Percentiles rank a stretch among this genome's conserved stretches.
Evolutionary conservation across 768 basidiomycete genomes (phyloP).

Genomic region (Lactarius indigo): DNA sequence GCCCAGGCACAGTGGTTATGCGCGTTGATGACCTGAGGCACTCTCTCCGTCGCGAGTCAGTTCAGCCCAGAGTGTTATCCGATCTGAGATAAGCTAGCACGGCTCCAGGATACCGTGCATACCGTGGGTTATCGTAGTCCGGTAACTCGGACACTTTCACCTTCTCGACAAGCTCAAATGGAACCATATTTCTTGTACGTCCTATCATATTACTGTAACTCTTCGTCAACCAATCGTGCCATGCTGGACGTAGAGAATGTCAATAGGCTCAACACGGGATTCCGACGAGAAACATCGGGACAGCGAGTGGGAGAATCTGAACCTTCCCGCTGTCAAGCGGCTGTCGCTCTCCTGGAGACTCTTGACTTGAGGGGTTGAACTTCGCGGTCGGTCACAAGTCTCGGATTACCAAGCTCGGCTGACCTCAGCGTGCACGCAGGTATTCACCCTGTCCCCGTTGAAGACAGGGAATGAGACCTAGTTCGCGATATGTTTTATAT

Average conservation of each 20-base stretch:
- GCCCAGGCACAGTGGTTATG: slow-evolving; percentile 1
- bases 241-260: background rate
- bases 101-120: background rate
- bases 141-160: too few relatives aligned
- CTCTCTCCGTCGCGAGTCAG: background rate
- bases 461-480: slow-evolving; percentile 37
- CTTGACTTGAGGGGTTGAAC: slow-evolving; percentile 34
- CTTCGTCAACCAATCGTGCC: background rate
- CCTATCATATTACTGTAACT: background rate
- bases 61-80: background rate
- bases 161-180: background rate
- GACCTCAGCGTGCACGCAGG: slow-evolving; percentile 24
- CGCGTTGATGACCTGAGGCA: background rate
- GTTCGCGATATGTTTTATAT: slow-evolving; percentile 41
- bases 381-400: slow-evolving; percentile 29
- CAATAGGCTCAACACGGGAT: background rate
- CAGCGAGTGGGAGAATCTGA: background rate
- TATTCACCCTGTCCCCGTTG: slow-evolving; percentile 35
- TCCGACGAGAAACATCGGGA: background rate
- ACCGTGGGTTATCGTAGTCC: too few relatives aligned
- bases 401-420: too few relatives aligned
- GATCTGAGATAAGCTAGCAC: background rate
- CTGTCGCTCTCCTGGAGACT: slow-evolving; percentile 24
- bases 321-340: background rate
- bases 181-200: background rate